A percentile compares a stretch with the other conserved stretches of the same genome.
Conservation (phyloP, 805 yeast genomes). For the Barnettozyma populi region DNA sequence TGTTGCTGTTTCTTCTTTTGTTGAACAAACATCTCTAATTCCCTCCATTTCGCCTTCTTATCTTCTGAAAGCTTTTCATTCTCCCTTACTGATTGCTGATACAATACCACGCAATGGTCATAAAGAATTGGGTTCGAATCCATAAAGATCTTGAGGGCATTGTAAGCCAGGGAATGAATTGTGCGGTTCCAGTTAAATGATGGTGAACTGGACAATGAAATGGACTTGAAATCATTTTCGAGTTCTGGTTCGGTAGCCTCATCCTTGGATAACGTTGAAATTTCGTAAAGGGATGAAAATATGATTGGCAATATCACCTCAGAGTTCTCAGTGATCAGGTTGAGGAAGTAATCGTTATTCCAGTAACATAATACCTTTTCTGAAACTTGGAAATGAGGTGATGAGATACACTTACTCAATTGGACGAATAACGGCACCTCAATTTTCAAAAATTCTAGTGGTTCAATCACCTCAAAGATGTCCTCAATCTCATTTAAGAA, state of each 20-base stretch:
- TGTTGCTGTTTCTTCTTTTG: background rate
- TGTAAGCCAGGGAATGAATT: conserved; percentile 84
- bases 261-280: conserved; percentile 40
- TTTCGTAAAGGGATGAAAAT: conserved; percentile 83
- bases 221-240: conserved; percentile 17
- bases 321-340: conserved; percentile 85
- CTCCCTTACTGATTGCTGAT: conserved; percentile 73
- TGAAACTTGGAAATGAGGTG: conserved; percentile 95
- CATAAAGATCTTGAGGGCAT: conserved; percentile 83
- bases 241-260: conserved; percentile 10
- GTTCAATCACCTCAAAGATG: conserved; percentile 93
- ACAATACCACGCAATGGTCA: conserved; percentile 87
- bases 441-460: conserved; percentile 83
- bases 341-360: conserved; percentile 91
- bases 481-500: conserved; percentile 94
- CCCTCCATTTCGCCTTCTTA: conserved; percentile 65
- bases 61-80: conserved; percentile 58
- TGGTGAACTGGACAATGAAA: conserved; percentile 16
- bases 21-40: conserved; percentile 56
- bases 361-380: conserved; percentile 92
- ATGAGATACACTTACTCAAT: conserved; percentile 85
- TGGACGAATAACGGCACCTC: conserved; percentile 93
- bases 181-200: conserved; percentile 88
- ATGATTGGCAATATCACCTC: conserved; percentile 90
- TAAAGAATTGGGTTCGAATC: conserved; percentile 88